A percentile compares a stretch with the other conserved stretches of the same genome.
Conservation (phyloP, 1,284 basidiomycete genomes). For the Heterobasidion parviporum region DNA sequence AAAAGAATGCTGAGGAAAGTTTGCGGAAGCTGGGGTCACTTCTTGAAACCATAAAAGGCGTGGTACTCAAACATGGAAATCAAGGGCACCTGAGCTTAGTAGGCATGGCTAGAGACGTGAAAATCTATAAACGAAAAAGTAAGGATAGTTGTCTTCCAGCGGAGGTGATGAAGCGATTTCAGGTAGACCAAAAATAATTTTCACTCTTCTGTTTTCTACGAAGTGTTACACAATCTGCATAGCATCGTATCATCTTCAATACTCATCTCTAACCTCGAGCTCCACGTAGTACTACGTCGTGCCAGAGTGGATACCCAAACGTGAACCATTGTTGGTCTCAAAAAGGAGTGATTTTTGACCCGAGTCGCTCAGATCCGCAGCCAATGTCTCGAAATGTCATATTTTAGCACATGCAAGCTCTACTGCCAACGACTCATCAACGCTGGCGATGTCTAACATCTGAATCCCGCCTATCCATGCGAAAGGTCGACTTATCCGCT, state of each 20-base stretch:
- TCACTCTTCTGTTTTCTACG: too few species aligned
- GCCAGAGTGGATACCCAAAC: too few species aligned
- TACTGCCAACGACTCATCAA: not conserved
- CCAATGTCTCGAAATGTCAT: not conserved
- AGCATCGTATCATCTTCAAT: too few species aligned
- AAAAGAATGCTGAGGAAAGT: slow-evolving; percentile 21
- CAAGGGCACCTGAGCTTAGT: slow-evolving; percentile 37
- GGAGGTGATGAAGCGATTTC: slow-evolving; percentile 27
- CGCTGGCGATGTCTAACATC: not conserved
- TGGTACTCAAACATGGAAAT: slow-evolving; percentile 35
- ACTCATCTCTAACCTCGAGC: too few species aligned
- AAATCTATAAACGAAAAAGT: slow-evolving; percentile 30
- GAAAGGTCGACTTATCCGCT: too few species aligned
- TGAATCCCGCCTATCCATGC: not conserved
- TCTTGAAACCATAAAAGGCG: slow-evolving; percentile 30
- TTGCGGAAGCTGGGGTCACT: slow-evolving; percentile 32
- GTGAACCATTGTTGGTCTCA: too few species aligned
- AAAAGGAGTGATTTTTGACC: too few species aligned
- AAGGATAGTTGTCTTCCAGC: slow-evolving; percentile 32
- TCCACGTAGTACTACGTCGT: too few species aligned
- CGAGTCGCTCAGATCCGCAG: too few species aligned
- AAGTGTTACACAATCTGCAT: too few species aligned
- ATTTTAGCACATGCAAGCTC: not conserved
- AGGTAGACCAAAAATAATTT: too few species aligned
- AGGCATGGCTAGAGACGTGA: too few species aligned